These are phyloP conservation scores for Russula earlei DNA, from an alignment of 768 basidiomycete genomes.

Conservation along the genomic window DNA sequence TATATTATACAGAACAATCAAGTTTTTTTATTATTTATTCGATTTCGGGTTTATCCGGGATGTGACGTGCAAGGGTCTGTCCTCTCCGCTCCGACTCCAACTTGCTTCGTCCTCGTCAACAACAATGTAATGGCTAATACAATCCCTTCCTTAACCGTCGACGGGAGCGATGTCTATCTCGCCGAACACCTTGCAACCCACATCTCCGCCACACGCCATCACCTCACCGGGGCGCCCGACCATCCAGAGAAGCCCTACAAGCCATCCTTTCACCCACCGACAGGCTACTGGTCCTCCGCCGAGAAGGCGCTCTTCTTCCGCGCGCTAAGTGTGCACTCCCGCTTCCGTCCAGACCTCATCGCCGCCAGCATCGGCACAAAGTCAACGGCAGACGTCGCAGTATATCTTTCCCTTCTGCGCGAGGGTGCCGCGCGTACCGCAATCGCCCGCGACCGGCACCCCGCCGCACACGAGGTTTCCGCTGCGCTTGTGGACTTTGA, in stretches of 20 bases:
- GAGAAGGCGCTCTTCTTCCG: conserved; percentile 71
- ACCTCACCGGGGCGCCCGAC: background rate
- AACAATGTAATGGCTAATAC: background rate
- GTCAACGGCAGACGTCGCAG: conserved; percentile 54
- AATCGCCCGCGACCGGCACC: conserved; percentile 8
- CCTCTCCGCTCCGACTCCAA: too few species aligned
- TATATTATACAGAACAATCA: too few species aligned
- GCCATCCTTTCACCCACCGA: conserved; percentile 24
- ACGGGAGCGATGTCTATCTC: background rate
- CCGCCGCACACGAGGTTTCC: conserved; percentile 13
- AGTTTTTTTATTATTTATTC: too few species aligned
- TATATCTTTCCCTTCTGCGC: conserved; percentile 49
- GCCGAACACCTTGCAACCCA: conserved; percentile 5
- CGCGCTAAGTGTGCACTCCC: conserved; percentile 54
- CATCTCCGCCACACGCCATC: conserved; percentile 7
- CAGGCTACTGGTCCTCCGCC: conserved; percentile 49
- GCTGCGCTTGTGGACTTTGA: conserved; percentile 7
- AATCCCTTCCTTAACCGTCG: background rate
- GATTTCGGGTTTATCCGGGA: too few species aligned
- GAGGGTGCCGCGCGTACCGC: background rate
- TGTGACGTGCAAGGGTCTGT: too few species aligned
- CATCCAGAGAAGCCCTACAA: conserved; percentile 7
- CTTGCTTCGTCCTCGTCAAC: too few species aligned
- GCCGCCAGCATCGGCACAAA: conserved; percentile 58
- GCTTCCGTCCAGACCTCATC: conserved; percentile 70